Base-by-base conservation (phyloP, 805 yeast genomes). In the Monosporozyma unispora region DNA sequence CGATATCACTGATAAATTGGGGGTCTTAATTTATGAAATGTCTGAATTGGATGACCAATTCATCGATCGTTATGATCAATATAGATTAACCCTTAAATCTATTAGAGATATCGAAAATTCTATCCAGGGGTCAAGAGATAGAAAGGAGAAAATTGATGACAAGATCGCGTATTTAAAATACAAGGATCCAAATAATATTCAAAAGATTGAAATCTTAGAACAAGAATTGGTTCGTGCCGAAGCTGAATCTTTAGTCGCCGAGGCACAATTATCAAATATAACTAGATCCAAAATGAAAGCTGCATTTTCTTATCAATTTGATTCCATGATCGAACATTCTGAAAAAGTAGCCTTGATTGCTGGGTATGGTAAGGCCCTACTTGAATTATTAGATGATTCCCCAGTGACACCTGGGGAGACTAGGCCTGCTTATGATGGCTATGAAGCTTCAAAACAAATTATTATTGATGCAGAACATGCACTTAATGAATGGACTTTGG, bases 351-450 rank as follows among this genome's bases (percentile, higher is more conserved):
- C 93, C 49, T 74, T 87, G 61, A 83, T 87, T 70, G 91, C 95
- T 48, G 91, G 93, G 54, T 85, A 87, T 74, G 95, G 95, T 71
- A 85, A 86, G 73, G 93, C 91, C 23, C 70, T 87, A 52, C 75
- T 87, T 64, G 91, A 85, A 71, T 76, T 87, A 65, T 75, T 87
- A 64, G 95, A 86, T 63, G 93, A 85, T 63, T 72, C 87, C 54
- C 86, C 93, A 52, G 91, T 86, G 46, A 84, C 91, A 51, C 95
- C 95, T 52, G 95, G 95, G 75, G 95, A 86, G 73, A 84, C 91
- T 45, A 83, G 93, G 79, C 84, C 90, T 38, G 84, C 90, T 51
- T 85, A 85, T 67, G 95, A 85, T 61, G 95, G 95, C 59, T 85
- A 84, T 68, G 93, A 85, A 69, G 89, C 91, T 44, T 83, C 91